phyloP scores from a whole-genome alignment of 2,329 filamentous ascomycete species.

The Fusarium tanahbumbuense region DNA sequence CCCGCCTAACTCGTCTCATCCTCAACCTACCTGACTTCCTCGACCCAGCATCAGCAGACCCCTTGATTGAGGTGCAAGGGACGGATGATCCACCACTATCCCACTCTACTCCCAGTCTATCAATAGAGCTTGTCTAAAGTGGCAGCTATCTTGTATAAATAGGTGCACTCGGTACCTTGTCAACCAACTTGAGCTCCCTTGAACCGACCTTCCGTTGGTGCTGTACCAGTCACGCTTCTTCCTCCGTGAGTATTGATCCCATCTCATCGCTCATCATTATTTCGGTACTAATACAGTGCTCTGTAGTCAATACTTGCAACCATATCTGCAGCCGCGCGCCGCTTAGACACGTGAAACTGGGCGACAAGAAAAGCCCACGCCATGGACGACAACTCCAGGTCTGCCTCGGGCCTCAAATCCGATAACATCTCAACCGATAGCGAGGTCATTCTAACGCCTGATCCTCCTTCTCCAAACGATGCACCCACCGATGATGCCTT shows the following conservation, averaged over 20 bases:
- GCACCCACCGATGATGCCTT: slow-evolving; percentile 58
- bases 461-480: slow-evolving; percentile 56
- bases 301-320: background rate
- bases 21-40: background rate
- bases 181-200: slow-evolving; percentile 18
- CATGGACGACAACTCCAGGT: slow-evolving; percentile 47
- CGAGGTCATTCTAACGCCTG: slow-evolving; percentile 57
- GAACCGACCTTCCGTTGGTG: slow-evolving; percentile 1
- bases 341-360: slow-evolving; percentile 7
- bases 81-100: slow-evolving; percentile 24
- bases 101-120: background rate
- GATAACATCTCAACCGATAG: slow-evolving; percentile 47
- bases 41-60: slow-evolving; percentile 18
- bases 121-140: slow-evolving; percentile 9
- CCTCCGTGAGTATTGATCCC: slow-evolving; percentile 8
- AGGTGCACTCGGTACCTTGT: background rate
- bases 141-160: slow-evolving; percentile 21
- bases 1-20: background rate
- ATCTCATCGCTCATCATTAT: background rate
- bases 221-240: slow-evolving; percentile 1
- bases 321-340: background rate
- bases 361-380: background rate
- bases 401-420: slow-evolving; percentile 35
- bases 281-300: background rate
- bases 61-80: slow-evolving; percentile 6